Evolutionary conservation across 225 moss, liverwort and hornwort species (phyloP).

Genomic region (Physcomitrium patens): DNA sequence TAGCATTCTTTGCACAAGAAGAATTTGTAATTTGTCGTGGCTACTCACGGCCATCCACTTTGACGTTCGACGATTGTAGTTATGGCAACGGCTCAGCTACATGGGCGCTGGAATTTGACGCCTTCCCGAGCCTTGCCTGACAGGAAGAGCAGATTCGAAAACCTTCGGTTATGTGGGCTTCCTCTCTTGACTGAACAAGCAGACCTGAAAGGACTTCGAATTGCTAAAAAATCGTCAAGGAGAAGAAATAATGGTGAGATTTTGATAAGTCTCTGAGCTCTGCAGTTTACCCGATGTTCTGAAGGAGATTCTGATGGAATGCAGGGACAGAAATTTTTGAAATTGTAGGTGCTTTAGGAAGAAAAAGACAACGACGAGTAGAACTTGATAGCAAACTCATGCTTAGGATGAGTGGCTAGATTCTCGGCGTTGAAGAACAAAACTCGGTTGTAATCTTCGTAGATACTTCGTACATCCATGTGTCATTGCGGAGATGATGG

Average conservation of each 20-base stretch:
- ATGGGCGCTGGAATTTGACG: slow-evolving; percentile 32
- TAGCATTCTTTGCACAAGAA: not conserved
- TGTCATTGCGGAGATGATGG: too few species aligned
- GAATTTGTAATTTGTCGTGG: not conserved
- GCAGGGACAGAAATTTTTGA: not conserved
- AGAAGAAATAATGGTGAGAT: slow-evolving; percentile 38
- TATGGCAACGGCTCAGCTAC: slow-evolving; percentile 46
- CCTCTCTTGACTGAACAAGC: slow-evolving; percentile 18
- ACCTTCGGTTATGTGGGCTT: slow-evolving; percentile 19
- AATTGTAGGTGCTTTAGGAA: not conserved
- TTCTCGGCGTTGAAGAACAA: not conserved
- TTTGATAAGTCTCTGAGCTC: not conserved
- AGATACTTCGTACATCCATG: not conserved
- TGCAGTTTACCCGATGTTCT: not conserved
- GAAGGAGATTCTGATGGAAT: not conserved
- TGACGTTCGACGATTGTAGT: not conserved
- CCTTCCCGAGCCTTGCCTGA: slow-evolving; percentile 15
- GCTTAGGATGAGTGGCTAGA: not conserved
- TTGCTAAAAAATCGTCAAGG: not conserved
- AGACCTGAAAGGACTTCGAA: slow-evolving; percentile 15
- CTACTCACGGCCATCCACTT: not conserved
- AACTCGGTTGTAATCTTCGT: not conserved
- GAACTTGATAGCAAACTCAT: not conserved
- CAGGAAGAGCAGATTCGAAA: slow-evolving; percentile 26
- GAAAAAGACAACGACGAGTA: too few species aligned